Base-by-base conservation (phyloP, 2,329 filamentous ascomycete genomes). In the Aspergillus tubingensis region DNA sequence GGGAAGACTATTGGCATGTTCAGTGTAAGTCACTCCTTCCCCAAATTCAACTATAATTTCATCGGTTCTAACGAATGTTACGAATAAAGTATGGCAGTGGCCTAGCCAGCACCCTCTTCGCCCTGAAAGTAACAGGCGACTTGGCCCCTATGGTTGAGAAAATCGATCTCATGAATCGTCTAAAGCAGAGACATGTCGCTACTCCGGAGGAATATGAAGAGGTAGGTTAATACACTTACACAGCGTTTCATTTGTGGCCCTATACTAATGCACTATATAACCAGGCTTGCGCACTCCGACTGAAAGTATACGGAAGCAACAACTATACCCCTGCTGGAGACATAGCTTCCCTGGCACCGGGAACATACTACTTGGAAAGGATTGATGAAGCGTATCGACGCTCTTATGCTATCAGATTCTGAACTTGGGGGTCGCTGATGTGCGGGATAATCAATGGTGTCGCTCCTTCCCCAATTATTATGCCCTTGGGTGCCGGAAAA, bases 361-460 rank as follows among this genome's bases (percentile, higher is more conserved):
- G 86, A 60, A 87, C 87, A 21, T 95, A 94, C 82, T 95, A 93
- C 80, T 83, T 95, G 60, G 86, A 86, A 72, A 87, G 88, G 75
- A 85, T 95, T 50, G 91, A 95, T 72, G 90, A 91, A 69, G 91
- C 91, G 90, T 95, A 91, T 87, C 88, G 90, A 81, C 86, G 91
- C 70, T 85, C 85, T 74, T 95, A 95, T 79, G 80, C 83, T 59
- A 75, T 93, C 80, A 91, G 93, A 32, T 8, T 8, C 10, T 30
- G 85, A 17, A 4, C n/a, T 21, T 2, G 17, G 13, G 27, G 8
- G 21, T 30, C 27, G 10, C 2, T 10, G 1, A 30, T 30, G 1
- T 30, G 27, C 8, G 8, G 27, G 27, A 30, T 3, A 2, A 21
- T 21, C 21, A 27, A 27, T 27, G 25, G 25, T 8, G 27, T 10